Evolutionary conservation across 768 basidiomycete genomes (phyloP), one percentile per base, ranked within the genome.

Genomic region (Podaxis rugospora): DNA sequence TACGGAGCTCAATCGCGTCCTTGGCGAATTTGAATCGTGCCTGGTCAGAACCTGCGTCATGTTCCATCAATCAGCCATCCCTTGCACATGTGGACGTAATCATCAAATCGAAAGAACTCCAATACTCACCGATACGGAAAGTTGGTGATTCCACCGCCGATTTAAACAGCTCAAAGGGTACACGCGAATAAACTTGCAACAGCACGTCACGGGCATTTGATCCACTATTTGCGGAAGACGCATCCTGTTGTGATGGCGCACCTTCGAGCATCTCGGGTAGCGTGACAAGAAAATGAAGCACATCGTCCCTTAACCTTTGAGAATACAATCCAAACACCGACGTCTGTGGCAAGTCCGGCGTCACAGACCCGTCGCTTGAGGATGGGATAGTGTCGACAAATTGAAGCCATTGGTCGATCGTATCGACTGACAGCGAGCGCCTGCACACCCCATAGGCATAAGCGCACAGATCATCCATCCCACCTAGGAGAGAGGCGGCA

Each of bases 21-120:
- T 95, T 95, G 3, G 93, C 92, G 74, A 95, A 95, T 68, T 89
- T 89, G 77, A 95, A 97, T 50, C 93, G 86, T 62, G 86, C 84
- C 70, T 95, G 93, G 74, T 92, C 90, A 61, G 89, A 84, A 21
- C 88, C 90, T 89, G 72, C 66, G 71, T 28, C 44, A 35, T 39
- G 36, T 32, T 13, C 23, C 50, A 54, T 63, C 51, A 51, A 44
- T 27, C 32, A 54, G 54, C 6, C 35, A 23, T 11, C 21, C 47
- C 18, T 47, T 13, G 37, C 39, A 47, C 14, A 47, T 40, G 16
- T 5, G 27, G 35, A 59, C 50, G 16, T 36, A 56, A 64, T 14
- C 47, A 57, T 50, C 32, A 49, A 36, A 36, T 37, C n/a, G 35
- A 36, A 50, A 21, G 35, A 35, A 57, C 14, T 49, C n/a, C 35